Conservation (phyloP, 2,329 filamentous ascomycete species). For the Aspergillus sp. region DNA sequence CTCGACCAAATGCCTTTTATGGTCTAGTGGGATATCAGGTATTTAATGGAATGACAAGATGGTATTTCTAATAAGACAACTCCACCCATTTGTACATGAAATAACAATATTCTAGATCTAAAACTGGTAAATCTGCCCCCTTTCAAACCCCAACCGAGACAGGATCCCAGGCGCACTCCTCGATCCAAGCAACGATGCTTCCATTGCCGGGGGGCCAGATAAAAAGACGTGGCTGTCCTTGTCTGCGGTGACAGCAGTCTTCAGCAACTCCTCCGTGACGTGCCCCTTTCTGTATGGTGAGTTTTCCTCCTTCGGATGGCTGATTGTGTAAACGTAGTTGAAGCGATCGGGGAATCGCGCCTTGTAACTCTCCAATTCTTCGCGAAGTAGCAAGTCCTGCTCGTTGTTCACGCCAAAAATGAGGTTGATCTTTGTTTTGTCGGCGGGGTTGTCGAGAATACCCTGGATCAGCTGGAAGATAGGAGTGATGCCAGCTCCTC, state of each 20-base stretch:
- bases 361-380: conserved; percentile 53
- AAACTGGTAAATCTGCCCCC: neutral
- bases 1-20: too few relatives aligned
- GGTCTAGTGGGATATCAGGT: too few relatives aligned
- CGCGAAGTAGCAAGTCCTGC: conserved; percentile 54
- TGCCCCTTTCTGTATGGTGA: conserved; percentile 50
- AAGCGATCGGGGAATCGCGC: conserved; percentile 52
- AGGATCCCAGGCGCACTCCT: conserved; percentile 45
- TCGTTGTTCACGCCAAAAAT: conserved; percentile 64
- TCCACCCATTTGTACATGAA: neutral
- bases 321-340: conserved; percentile 55
- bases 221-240: conserved; percentile 58
- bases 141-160: conserved; percentile 26
- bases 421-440: conserved; percentile 60
- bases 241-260: conserved; percentile 42
- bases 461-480: conserved; percentile 61
- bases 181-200: conserved; percentile 38
- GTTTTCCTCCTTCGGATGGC: conserved; percentile 29
- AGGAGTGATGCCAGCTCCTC: conserved; percentile 69
- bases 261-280: conserved; percentile 54
- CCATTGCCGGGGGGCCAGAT: conserved; percentile 66
- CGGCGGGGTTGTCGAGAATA: conserved; percentile 57
- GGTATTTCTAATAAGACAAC: too few relatives aligned
- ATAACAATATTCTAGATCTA: neutral
- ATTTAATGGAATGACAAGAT: too few relatives aligned